Evolutionary conservation across 2,329 filamentous ascomycete genomes (phyloP).

Genomic region (Xylariaceae sp.): DNA sequence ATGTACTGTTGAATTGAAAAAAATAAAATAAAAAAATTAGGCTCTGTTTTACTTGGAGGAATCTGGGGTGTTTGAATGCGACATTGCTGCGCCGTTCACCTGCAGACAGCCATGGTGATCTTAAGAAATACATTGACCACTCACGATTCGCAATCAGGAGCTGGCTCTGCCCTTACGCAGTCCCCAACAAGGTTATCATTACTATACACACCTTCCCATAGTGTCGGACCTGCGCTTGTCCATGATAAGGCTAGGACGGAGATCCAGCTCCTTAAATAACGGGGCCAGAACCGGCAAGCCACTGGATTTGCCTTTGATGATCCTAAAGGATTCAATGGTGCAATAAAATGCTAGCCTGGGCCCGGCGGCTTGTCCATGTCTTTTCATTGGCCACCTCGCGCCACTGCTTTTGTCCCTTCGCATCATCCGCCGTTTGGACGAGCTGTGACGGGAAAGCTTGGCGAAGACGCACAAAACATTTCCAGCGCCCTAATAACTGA

Average conservation of each 20-base stretch:
- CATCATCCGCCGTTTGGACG: too few species aligned
- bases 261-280: slow-evolving; percentile 6
- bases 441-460: too few species aligned
- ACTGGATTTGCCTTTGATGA: slow-evolving; percentile 12
- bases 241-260: slow-evolving; percentile 21
- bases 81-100: slow-evolving; percentile 17
- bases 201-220: slow-evolving; percentile 20
- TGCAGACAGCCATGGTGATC: slow-evolving; percentile 15
- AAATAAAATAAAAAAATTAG: too few species aligned
- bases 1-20: not conserved
- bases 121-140: slow-evolving; percentile 1
- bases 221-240: slow-evolving; percentile 6
- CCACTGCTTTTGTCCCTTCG: slow-evolving; percentile 6
- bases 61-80: too few species aligned
- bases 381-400: slow-evolving; percentile 22
- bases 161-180: slow-evolving; percentile 2
- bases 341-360: not conserved
- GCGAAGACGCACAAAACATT: not conserved
- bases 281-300: slow-evolving; percentile 22
- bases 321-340: slow-evolving; percentile 17
- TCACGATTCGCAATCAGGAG: slow-evolving; percentile 1
- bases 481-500: not conserved
- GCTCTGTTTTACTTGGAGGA: too few species aligned
- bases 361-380: too few species aligned
- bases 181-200: slow-evolving; percentile 21